These are phyloP conservation scores for Apiospora hydei DNA, from an alignment of 2,329 filamentous ascomycete species.

Conservation along the genomic window DNA sequence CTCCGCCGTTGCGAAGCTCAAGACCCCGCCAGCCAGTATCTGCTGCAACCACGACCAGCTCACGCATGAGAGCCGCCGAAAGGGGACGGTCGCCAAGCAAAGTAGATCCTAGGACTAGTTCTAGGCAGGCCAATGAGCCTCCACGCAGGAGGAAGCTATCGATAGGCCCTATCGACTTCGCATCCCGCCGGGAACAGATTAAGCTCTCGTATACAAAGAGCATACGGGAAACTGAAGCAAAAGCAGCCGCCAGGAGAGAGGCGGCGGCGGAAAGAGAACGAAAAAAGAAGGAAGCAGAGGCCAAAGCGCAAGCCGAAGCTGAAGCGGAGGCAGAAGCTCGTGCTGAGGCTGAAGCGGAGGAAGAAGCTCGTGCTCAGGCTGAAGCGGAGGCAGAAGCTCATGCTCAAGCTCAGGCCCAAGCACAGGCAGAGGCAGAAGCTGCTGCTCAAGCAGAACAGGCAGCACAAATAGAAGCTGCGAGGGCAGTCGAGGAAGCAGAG, in stretches of 20 bases:
- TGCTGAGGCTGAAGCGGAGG: constrained; percentile 40
- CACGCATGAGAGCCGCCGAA: constrained; percentile 70
- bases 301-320: constrained; percentile 34
- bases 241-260: constrained; percentile 55
- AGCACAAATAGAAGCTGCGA: constrained; percentile 35
- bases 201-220: constrained; percentile 86
- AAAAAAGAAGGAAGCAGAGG: constrained; percentile 49
- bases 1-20: constrained; percentile 81
- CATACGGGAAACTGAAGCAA: constrained; percentile 75
- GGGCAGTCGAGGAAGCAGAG: constrained; percentile 36
- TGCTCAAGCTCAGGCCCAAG: constrained; percentile 17
- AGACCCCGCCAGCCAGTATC: constrained; percentile 82
- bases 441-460: neutral
- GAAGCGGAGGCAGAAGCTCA: constrained; percentile 27
- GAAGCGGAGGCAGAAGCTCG: constrained; percentile 44
- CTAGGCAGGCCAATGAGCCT: constrained; percentile 44
- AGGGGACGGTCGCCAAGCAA: constrained; percentile 55
- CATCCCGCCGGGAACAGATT: constrained; percentile 80
- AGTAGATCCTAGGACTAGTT: constrained; percentile 38
- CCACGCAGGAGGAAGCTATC: constrained; percentile 61
- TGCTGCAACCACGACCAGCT: constrained; percentile 73
- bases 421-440: constrained; percentile 18
- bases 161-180: constrained; percentile 83
- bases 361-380: constrained; percentile 26
- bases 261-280: constrained; percentile 61